Evolutionary conservation across 2,329 filamentous ascomycete genomes (phyloP).

Genomic region (Alternaria alternata): DNA sequence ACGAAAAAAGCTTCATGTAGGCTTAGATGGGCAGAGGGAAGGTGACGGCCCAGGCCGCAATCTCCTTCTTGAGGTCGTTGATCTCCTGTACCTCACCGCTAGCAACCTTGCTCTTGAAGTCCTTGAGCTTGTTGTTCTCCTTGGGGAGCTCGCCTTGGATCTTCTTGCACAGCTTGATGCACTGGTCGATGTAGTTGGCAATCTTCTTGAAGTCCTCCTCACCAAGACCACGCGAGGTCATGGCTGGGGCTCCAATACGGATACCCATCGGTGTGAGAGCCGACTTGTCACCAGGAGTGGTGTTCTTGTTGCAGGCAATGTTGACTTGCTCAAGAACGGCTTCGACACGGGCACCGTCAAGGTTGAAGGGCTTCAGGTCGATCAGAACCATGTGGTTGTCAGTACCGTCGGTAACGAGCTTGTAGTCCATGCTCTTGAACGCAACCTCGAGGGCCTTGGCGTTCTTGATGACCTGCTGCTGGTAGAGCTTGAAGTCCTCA

Average conservation of each 20-base stretch:
- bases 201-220: slow-evolving; percentile 85
- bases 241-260: slow-evolving; percentile 93
- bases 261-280: slow-evolving; percentile 92
- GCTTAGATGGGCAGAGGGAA: slow-evolving; percentile 87
- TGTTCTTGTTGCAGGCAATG: slow-evolving; percentile 99
- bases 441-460: slow-evolving; percentile 87
- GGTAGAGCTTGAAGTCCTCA: slow-evolving; percentile 91
- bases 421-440: slow-evolving; percentile 72
- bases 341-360: slow-evolving; percentile 91
- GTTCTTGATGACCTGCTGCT: slow-evolving; percentile 88
- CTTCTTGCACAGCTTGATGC: slow-evolving; percentile 89
- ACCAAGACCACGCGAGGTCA: slow-evolving; percentile 95
- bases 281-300: slow-evolving; percentile 92
- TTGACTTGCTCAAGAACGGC: slow-evolving; percentile 89
- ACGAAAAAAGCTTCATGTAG: background rate
- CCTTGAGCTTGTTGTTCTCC: slow-evolving; percentile 99
- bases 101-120: slow-evolving; percentile 94
- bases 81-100: slow-evolving; percentile 82
- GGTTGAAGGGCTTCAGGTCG: slow-evolving; percentile 85
- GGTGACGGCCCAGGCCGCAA: slow-evolving; percentile 81
- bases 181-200: slow-evolving; percentile 84
- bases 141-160: slow-evolving; percentile 87
- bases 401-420: slow-evolving; percentile 90
- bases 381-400: slow-evolving; percentile 96
- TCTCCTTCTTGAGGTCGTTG: slow-evolving; percentile 85